These are phyloP conservation scores for Melaleuca alternifolia DNA, from an alignment of 345 rosid species.

Conservation along the genomic window DNA sequence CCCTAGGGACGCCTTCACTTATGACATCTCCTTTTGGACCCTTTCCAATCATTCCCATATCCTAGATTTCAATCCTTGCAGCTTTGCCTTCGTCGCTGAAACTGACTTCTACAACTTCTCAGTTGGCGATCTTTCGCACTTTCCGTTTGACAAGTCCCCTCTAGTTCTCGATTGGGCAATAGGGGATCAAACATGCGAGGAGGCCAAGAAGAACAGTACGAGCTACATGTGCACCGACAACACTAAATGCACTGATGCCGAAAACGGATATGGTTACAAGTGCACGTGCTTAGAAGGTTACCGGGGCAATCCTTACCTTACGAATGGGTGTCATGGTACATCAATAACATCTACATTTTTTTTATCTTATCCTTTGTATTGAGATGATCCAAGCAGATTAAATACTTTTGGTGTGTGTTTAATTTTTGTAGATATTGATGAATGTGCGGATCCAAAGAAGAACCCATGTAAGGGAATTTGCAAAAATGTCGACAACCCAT, in stretches of 20 bases:
- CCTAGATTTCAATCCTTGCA: slow-evolving; percentile 4
- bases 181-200: slow-evolving; percentile 1
- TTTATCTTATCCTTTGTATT: no score
- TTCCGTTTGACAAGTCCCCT: not conserved
- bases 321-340: not conserved
- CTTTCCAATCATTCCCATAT: not conserved
- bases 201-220: not conserved
- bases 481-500: not conserved
- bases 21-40: not conserved
- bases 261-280: not conserved
- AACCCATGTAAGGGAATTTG: not conserved
- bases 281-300: not conserved
- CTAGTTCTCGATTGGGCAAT: slow-evolving; percentile 20
- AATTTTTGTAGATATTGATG: slow-evolving; percentile 10
- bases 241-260: not conserved
- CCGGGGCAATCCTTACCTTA: not conserved
- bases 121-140: rapidly evolving
- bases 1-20: not conserved
- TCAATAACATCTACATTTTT: no score
- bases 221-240: slow-evolving; percentile 5
- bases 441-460: not conserved
- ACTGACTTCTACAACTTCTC: not conserved
- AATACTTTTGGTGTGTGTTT: no score
- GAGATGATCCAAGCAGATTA: no score
- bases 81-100: slow-evolving; percentile 8